Percentiles rank a stretch among this genome's conserved stretches.
phyloP scores from a whole-genome alignment of 345 rosid species.

The Gossypium stocksii region DNA sequence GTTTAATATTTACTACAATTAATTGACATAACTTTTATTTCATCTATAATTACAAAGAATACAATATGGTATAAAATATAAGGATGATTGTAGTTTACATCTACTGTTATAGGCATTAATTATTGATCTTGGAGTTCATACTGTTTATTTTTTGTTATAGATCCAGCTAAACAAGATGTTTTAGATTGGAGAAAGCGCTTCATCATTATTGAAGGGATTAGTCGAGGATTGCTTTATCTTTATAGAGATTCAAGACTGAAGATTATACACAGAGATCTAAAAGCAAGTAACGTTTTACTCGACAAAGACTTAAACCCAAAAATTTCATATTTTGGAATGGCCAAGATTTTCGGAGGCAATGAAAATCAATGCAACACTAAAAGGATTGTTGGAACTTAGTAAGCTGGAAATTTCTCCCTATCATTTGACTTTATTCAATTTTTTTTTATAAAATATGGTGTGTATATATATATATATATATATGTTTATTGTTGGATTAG shows the following conservation, averaged over 20 bases:
- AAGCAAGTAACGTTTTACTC: conserved; percentile 30
- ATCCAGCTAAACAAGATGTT: not conserved
- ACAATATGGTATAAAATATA: no score
- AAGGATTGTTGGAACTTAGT: conserved; percentile 29
- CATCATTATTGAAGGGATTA: not conserved
- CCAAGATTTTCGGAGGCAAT: conserved; percentile 23
- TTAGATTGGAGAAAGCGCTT: not conserved
- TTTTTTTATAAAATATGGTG: not conserved
- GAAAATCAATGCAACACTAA: conserved; percentile 20
- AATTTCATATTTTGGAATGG: conserved; percentile 37
- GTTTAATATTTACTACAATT: no score
- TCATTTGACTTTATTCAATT: not conserved
- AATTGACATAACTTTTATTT: no score
- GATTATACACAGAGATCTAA: conserved; percentile 34
- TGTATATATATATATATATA: no score
- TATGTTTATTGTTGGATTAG: no score
- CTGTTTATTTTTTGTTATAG: not conserved
- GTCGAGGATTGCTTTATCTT: not conserved
- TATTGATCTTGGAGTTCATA: not conserved
- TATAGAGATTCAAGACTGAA: conserved; percentile 21
- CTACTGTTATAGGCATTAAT: no score
- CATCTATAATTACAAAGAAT: no score
- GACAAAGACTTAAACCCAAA: conserved; percentile 27
- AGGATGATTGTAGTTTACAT: no score
- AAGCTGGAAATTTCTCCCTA: not conserved